A percentile compares a stretch with the other conserved stretches of the same genome.
Evolutionary conservation across 805 yeast genomes (phyloP).

Genomic region (Jamesozyma jinghongensis): DNA sequence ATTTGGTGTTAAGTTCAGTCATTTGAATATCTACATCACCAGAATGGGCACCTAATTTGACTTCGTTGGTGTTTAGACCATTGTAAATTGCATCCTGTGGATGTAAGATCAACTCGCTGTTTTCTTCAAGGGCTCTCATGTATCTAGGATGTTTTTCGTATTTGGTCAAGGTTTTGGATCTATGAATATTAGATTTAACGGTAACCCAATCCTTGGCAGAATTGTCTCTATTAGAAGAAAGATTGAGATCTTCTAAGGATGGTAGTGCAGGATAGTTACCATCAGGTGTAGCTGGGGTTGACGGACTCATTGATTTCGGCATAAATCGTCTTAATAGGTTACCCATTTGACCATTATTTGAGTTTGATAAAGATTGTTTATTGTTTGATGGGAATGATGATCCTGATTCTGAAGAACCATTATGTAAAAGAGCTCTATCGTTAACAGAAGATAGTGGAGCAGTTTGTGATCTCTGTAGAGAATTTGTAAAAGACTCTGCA

Average conservation of each 20-base stretch:
- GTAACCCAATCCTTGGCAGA: constrained; percentile 44
- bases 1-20: constrained; percentile 28
- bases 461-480: constrained; percentile 21
- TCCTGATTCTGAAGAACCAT: neutral
- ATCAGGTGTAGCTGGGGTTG: neutral
- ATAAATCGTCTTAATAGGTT: constrained; percentile 29
- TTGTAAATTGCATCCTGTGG: constrained; percentile 43
- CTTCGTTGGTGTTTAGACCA: constrained; percentile 42
- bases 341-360: constrained; percentile 23
- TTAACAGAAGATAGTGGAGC: constrained; percentile 3
- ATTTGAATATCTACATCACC: constrained; percentile 28
- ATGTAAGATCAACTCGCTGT: constrained; percentile 54
- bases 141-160: constrained; percentile 65
- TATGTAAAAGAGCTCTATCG: neutral
- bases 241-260: constrained; percentile 18
- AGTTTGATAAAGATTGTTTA: constrained; percentile 2
- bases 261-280: constrained; percentile 21
- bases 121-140: constrained; percentile 48
- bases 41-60: constrained; percentile 23
- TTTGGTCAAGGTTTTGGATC: constrained; percentile 61
- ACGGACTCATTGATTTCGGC: constrained; percentile 18
- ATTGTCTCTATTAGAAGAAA: constrained; percentile 34
- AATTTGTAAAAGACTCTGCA: constrained; percentile 33
- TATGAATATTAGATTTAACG: constrained; percentile 50
- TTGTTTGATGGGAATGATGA: constrained; percentile 5